Conservation (phyloP, 2,329 filamentous ascomycete species). For the Penicillium sp. region DNA sequence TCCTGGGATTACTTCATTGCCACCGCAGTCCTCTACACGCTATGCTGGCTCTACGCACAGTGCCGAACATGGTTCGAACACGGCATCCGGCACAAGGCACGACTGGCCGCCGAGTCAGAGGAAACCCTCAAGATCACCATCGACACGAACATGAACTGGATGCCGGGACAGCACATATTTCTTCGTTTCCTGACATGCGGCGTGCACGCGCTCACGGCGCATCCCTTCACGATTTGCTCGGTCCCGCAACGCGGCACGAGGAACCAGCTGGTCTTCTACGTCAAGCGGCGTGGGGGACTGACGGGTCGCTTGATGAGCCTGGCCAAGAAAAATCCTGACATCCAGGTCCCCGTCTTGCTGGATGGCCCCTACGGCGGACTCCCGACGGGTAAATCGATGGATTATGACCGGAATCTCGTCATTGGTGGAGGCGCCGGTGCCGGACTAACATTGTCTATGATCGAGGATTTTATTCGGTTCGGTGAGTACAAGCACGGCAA, state of each 20-base stretch:
- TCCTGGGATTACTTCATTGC: conserved; percentile 64
- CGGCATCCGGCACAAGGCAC: conserved; percentile 47
- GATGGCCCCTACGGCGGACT: conserved; percentile 60
- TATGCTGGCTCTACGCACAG: conserved; percentile 48
- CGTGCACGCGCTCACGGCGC: conserved; percentile 46
- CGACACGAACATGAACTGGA: conserved; percentile 48
- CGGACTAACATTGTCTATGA: conserved; percentile 52
- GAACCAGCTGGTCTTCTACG: conserved; percentile 53
- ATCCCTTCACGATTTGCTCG: conserved; percentile 58
- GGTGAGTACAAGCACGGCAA: neutral
- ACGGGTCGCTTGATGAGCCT: conserved; percentile 48
- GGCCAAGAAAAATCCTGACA: conserved; percentile 38
- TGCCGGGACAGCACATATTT: conserved; percentile 56
- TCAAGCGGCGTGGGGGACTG: conserved; percentile 51
- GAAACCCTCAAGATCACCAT: conserved; percentile 46
- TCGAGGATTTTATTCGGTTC: conserved; percentile 24
- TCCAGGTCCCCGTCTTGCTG: conserved; percentile 48
- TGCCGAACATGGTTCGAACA: conserved; percentile 51
- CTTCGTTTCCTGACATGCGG: conserved; percentile 49
- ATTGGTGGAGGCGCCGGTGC: conserved; percentile 58
- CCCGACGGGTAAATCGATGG: conserved; percentile 36
- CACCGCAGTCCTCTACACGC: conserved; percentile 51
- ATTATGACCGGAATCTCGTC: conserved; percentile 48
- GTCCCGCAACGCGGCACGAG: conserved; percentile 33
- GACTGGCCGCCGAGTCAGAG: conserved; percentile 41